A percentile compares a stretch with the other conserved stretches of the same genome.
Conservation (phyloP, 2,329 filamentous ascomycete species). For the Botrytis fabae region DNA sequence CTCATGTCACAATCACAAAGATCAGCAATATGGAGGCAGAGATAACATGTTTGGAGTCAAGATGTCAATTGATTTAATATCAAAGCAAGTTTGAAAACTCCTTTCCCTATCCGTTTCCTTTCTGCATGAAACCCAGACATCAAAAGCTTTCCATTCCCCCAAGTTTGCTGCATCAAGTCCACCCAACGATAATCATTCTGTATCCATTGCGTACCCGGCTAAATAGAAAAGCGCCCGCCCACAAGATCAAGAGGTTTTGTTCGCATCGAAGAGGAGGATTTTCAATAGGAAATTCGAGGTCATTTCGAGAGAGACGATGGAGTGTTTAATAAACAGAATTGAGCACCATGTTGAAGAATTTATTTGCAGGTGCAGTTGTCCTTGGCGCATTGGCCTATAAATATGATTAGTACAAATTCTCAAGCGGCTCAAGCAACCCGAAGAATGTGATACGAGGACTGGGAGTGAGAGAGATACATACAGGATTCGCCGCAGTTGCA, state of each 20-base stretch:
- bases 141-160: neutral
- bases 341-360: neutral
- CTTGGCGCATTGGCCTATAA: neutral
- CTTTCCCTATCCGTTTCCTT: neutral
- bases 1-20: conserved; percentile 1
- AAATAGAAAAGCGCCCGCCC: neutral
- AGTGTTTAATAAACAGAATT: neutral
- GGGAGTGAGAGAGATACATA: neutral
- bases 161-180: neutral
- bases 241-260: neutral
- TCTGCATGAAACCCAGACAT: neutral
- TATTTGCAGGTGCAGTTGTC: conserved; percentile 10
- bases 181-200: neutral
- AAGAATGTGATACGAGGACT: neutral
- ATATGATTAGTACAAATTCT: neutral
- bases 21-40: neutral
- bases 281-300: neutral
- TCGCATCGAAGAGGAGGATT: neutral
- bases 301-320: neutral
- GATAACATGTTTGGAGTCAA: conserved; percentile 3
- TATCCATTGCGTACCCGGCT: neutral
- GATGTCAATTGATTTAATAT: conserved; percentile 11
- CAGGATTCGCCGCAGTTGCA: neutral
- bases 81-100: conserved; percentile 1
- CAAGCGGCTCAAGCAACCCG: neutral